A percentile compares a stretch with the other conserved stretches of the same genome.
These are phyloP conservation scores for Entrophospora sp. DNA, from an alignment of 192 early-diverging fungal genomes.

Conservation along the genomic window DNA sequence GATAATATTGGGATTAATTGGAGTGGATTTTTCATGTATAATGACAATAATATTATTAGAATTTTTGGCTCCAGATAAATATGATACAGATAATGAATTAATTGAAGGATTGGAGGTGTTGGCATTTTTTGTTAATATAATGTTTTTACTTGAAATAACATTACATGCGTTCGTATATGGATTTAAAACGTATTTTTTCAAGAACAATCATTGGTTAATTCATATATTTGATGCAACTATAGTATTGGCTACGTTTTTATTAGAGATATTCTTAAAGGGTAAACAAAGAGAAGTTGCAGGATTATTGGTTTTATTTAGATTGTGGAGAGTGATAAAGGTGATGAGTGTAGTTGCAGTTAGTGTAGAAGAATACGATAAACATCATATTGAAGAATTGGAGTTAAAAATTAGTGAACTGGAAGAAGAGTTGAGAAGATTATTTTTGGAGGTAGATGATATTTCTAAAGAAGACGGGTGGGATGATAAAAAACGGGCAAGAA, in stretches of 20 bases:
- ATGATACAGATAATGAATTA: slow-evolving; percentile 24
- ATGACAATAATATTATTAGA: slow-evolving; percentile 27
- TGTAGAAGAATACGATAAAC: slow-evolving; percentile 22
- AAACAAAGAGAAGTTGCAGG: slow-evolving; percentile 41
- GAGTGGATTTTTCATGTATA: slow-evolving; percentile 26
- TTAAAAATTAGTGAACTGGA: background rate
- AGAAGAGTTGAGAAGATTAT: background rate
- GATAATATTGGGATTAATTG: slow-evolving; percentile 23
- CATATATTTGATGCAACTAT: slow-evolving; percentile 42
- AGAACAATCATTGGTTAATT: slow-evolving; percentile 20
- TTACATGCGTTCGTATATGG: slow-evolving; percentile 39
- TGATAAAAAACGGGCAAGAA: background rate
- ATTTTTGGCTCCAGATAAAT: slow-evolving; percentile 13
- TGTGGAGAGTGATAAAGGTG: slow-evolving; percentile 46
- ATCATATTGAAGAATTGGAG: background rate
- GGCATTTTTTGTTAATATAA: slow-evolving; percentile 31
- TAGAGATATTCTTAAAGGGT: slow-evolving; percentile 41
- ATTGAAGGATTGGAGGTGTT: slow-evolving; percentile 31
- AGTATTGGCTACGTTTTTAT: slow-evolving; percentile 38
- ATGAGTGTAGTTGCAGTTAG: slow-evolving; percentile 38
- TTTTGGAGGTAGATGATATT: background rate
- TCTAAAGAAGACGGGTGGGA: background rate
- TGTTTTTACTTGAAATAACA: slow-evolving; percentile 43
- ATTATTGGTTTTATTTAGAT: slow-evolving; percentile 44
- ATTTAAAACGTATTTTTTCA: slow-evolving; percentile 29